Conservation (phyloP, 306 rosid species). For the Betula pendula region DNA sequence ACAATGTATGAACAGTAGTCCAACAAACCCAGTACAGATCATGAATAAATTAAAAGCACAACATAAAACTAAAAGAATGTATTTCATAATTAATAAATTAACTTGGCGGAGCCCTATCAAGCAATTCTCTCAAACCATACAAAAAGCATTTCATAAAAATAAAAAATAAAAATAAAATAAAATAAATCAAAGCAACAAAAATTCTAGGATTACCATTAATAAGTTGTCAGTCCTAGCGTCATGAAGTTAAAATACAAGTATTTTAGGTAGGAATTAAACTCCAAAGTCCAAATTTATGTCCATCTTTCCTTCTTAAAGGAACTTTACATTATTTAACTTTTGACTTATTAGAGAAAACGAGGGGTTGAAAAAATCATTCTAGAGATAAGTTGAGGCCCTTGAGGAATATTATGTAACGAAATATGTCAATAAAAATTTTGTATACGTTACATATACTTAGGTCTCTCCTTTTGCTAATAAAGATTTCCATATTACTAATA, state of each 20-base stretch:
- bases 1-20: neutral
- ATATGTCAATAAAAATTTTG: neutral
- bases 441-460: neutral
- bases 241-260: neutral
- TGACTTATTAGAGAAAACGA: constrained; percentile 1
- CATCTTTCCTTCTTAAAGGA: neutral
- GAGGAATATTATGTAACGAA: neutral
- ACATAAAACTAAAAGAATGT: neutral
- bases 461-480: neutral
- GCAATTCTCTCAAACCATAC: neutral
- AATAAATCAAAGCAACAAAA: neutral
- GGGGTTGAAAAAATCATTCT: constrained; percentile 12
- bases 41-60: neutral
- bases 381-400: neutral
- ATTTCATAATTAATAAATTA: neutral
- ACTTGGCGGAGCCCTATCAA: neutral
- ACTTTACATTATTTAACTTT: neutral
- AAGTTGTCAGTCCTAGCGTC: neutral
- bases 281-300: neutral
- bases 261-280: neutral
- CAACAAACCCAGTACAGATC: neutral
- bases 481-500: neutral
- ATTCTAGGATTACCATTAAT: neutral
- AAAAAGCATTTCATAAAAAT: neutral
- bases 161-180: too few relatives aligned